phyloP scores from a whole-genome alignment of 768 basidiomycete genomes.

The Collybia sp. region DNA sequence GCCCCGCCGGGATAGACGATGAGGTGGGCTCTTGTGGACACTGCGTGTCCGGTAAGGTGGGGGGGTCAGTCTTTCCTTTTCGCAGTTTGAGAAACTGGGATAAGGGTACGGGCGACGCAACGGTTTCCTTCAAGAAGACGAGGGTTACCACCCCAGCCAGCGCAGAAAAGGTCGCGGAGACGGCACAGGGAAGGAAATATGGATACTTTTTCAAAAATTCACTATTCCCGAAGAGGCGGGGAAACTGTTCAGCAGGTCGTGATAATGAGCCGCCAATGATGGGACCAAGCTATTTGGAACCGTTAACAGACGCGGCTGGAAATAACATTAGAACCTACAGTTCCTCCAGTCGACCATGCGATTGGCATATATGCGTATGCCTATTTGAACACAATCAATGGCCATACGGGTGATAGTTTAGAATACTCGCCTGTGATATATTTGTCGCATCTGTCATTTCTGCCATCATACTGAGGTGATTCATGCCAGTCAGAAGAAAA shows the following conservation, averaged over 20 bases:
- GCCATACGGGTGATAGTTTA: too few species aligned
- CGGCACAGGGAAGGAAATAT: constrained; percentile 67
- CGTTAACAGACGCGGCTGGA: background rate
- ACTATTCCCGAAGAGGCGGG: constrained; percentile 36
- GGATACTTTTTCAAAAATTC: constrained; percentile 50
- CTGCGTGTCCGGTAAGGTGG: background rate
- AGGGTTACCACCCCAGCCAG: constrained; percentile 48
- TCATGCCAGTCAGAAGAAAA: background rate
- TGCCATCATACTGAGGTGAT: constrained; percentile 52
- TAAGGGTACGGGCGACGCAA: constrained; percentile 18
- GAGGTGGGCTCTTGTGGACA: constrained; percentile 1
- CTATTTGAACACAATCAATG: constrained; percentile 13
- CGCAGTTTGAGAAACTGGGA: constrained; percentile 16
- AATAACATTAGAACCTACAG: constrained; percentile 20
- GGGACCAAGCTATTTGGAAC: constrained; percentile 35
- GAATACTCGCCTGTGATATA: constrained; percentile 43
- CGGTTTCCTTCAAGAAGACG: constrained; percentile 52
- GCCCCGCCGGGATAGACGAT: constrained; percentile 8
- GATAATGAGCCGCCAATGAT: constrained; percentile 55
- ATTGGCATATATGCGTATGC: constrained; percentile 67
- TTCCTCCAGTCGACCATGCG: constrained; percentile 35
- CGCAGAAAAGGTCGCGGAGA: constrained; percentile 56
- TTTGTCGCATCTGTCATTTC: constrained; percentile 74
- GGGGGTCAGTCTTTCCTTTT: constrained; percentile 7
- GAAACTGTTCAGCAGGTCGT: constrained; percentile 52